phyloP scores from a whole-genome alignment of 2,329 filamentous ascomycete species.

The Fusarium odoratissimum region DNA sequence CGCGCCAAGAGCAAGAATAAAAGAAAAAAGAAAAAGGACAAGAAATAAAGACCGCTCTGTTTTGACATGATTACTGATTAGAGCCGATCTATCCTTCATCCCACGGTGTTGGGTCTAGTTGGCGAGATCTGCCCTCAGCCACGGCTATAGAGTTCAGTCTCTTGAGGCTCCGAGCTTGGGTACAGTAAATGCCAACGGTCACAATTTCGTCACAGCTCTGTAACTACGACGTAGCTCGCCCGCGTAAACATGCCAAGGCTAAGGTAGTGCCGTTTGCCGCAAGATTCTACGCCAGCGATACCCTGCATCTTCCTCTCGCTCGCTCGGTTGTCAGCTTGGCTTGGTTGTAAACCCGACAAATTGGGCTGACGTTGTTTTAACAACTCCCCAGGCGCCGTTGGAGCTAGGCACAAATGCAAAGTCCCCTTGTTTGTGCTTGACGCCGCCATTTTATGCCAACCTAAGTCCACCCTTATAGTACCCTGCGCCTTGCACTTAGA shows the following conservation, averaged over 20 bases:
- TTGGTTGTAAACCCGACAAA: neutral
- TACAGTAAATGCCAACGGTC: neutral
- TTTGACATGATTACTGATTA: constrained; percentile 19
- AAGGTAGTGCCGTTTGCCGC: neutral
- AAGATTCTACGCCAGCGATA: neutral
- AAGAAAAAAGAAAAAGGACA: neutral
- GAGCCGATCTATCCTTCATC: neutral
- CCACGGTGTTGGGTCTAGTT: neutral
- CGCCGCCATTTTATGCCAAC: neutral
- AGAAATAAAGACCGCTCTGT: neutral
- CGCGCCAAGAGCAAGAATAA: neutral
- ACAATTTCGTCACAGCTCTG: neutral
- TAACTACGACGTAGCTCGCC: neutral
- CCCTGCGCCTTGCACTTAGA: neutral
- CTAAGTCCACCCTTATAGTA: neutral
- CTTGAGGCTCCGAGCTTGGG: neutral
- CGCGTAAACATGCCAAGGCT: neutral
- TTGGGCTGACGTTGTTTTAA: neutral
- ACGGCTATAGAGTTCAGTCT: neutral
- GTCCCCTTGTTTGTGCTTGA: constrained; percentile 1
- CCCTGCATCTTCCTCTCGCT: neutral
- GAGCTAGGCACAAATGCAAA: neutral
- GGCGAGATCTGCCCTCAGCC: neutral
- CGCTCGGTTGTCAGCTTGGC: neutral
- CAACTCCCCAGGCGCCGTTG: neutral